phyloP scores from a whole-genome alignment of 2,329 filamentous ascomycete species.

The Arthrobotrys iridis region DNA sequence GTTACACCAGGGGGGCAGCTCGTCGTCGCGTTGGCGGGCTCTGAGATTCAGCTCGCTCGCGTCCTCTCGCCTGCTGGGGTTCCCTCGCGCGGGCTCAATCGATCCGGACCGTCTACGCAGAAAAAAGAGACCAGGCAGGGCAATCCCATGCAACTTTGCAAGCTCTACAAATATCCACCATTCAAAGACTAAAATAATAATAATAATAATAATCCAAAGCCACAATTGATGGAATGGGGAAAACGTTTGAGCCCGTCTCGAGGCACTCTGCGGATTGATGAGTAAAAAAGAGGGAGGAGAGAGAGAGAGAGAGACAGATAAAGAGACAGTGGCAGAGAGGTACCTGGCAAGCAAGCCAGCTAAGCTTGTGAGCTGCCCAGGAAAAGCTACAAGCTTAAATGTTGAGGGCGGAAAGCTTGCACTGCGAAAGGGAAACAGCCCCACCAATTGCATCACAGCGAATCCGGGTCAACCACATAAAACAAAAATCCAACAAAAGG shows the following conservation, averaged over 20 bases:
- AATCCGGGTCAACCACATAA: slow-evolving; percentile 7
- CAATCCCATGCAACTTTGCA: slow-evolving; percentile 2
- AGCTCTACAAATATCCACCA: too few relatives aligned
- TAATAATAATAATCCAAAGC: too few relatives aligned
- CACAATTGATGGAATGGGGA: not conserved
- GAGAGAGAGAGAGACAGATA: too few relatives aligned
- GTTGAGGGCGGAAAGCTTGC: not conserved
- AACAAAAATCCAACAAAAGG: slow-evolving; percentile 33
- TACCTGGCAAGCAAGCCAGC: not conserved
- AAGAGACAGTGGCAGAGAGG: too few relatives aligned
- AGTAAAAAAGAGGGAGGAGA: not conserved
- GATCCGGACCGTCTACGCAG: slow-evolving; percentile 19
- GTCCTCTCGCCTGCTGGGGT: not conserved
- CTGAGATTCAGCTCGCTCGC: not conserved
- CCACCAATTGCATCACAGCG: slow-evolving; percentile 22
- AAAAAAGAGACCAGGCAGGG: not conserved
- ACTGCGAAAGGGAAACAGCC: not conserved
- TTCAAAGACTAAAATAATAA: too few relatives aligned
- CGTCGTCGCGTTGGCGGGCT: not conserved
- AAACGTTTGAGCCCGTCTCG: too few relatives aligned
- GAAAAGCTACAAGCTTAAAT: slow-evolving; percentile 26
- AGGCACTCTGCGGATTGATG: not conserved
- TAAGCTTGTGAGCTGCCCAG: slow-evolving; percentile 4
- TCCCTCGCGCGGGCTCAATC: not conserved
- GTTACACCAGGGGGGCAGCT: not conserved